phyloP scores from a whole-genome alignment of 495 filamentous ascomycete genomes.

The Trichoderma asperelloides region DNA sequence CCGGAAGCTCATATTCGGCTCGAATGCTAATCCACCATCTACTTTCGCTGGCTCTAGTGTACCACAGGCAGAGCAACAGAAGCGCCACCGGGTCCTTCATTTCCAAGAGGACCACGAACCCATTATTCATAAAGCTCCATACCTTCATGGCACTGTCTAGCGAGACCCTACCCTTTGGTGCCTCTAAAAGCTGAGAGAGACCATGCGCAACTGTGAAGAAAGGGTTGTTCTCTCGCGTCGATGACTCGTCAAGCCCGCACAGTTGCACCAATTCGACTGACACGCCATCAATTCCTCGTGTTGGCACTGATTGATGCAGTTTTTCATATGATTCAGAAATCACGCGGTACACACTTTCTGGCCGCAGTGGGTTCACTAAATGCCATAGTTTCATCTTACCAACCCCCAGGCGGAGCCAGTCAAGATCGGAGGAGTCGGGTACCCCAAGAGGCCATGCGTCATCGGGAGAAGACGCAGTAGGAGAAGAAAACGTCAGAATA shows the following conservation, averaged over 20 bases:
- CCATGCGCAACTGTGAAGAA: neutral
- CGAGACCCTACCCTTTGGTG: neutral
- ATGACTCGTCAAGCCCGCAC: neutral
- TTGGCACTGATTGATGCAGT: neutral
- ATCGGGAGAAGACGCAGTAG: neutral
- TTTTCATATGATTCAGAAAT: neutral
- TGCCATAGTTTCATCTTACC: neutral
- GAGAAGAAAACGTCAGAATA: neutral
- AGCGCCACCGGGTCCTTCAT: neutral
- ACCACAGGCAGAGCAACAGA: neutral
- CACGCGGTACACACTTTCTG: neutral
- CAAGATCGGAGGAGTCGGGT: neutral
- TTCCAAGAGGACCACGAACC: neutral
- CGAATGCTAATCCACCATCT: neutral
- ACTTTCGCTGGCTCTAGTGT: neutral
- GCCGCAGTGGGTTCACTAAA: neutral
- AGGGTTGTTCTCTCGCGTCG: neutral
- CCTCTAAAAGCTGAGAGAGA: neutral
- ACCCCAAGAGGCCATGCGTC: neutral
- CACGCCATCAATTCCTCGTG: neutral
- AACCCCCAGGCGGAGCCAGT: neutral
- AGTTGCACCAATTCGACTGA: neutral
- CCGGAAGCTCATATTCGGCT: neutral
- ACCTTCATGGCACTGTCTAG: neutral
- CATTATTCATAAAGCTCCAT: neutral